phyloP scores from a whole-genome alignment of 148 eudicot species.

The Rhododendron vialii region DNA sequence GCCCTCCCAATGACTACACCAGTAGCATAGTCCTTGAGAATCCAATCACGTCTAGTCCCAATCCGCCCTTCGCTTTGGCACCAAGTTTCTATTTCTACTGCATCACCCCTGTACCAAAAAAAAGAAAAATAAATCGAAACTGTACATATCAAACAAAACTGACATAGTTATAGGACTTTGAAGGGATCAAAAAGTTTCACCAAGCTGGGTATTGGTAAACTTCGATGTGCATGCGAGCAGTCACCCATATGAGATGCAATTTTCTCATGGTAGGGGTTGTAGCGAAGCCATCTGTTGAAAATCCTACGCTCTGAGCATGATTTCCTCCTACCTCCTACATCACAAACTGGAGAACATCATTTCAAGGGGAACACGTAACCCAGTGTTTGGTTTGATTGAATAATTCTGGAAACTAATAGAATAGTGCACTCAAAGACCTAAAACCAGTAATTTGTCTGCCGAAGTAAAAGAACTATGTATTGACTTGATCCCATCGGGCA shows the following conservation, averaged over 20 bases:
- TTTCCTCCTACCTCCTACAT: slow-evolving; percentile 95
- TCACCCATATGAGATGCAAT: slow-evolving; percentile 92
- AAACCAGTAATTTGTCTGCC: too few species aligned
- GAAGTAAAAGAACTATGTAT: too few species aligned
- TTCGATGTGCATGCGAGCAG: slow-evolving; percentile 98
- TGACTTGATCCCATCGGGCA: too few species aligned
- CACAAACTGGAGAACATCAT: slow-evolving; percentile 15
- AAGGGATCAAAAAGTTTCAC: slow-evolving; percentile 26
- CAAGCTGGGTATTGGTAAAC: slow-evolving; percentile 88
- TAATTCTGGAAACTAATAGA: not conserved
- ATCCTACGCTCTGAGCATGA: slow-evolving; percentile 94
- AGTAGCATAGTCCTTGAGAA: slow-evolving; percentile 69
- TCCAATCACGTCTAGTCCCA: slow-evolving; percentile 90
- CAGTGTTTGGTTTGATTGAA: not conserved
- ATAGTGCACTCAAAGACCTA: too few species aligned
- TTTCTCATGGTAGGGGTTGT: slow-evolving; percentile 93
- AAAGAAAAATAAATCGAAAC: slow-evolving; percentile 8
- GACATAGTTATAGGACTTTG: not conserved
- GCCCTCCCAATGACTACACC: slow-evolving; percentile 95
- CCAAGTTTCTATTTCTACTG: slow-evolving; percentile 98
- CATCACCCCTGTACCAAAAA: slow-evolving; percentile 64
- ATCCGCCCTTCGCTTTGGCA: slow-evolving; percentile 94
- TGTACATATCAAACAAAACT: not conserved
- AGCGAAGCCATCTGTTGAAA: slow-evolving; percentile 96
- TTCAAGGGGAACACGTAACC: not conserved